phyloP scores from a whole-genome alignment of 331 rosid genomes.

The Stylosanthes scabra region DNA sequence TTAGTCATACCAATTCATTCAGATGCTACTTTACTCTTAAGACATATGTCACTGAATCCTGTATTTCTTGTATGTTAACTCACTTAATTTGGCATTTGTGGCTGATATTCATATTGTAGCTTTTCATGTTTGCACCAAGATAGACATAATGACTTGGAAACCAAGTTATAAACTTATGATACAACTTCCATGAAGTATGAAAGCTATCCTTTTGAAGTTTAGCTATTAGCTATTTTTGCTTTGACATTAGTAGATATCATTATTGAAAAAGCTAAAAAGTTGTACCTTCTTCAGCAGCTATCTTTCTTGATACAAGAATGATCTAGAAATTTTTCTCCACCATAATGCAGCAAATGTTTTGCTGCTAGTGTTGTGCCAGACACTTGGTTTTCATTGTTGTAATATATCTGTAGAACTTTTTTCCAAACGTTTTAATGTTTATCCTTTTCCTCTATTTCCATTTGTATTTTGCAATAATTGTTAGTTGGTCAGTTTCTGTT shows the following conservation, averaged over 20 bases:
- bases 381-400: background rate
- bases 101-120: background rate
- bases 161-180: background rate
- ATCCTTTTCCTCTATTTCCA: background rate
- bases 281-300: background rate
- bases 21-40: background rate
- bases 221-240: background rate
- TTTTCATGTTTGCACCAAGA: constrained; percentile 20
- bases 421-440: background rate
- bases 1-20: background rate
- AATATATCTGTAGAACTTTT: background rate
- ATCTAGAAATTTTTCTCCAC: background rate
- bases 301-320: background rate
- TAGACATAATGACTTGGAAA: background rate
- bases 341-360: constrained; percentile 12
- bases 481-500: background rate
- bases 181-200: background rate
- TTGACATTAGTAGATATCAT: background rate
- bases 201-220: background rate
- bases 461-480: background rate
- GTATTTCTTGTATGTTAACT: background rate
- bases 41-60: background rate
- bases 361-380: background rate
- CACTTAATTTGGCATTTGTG: background rate
- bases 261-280: background rate